These are phyloP conservation scores for Wickerhamiella nectarea DNA, from an alignment of 805 yeast species.

Conservation along the genomic window DNA sequence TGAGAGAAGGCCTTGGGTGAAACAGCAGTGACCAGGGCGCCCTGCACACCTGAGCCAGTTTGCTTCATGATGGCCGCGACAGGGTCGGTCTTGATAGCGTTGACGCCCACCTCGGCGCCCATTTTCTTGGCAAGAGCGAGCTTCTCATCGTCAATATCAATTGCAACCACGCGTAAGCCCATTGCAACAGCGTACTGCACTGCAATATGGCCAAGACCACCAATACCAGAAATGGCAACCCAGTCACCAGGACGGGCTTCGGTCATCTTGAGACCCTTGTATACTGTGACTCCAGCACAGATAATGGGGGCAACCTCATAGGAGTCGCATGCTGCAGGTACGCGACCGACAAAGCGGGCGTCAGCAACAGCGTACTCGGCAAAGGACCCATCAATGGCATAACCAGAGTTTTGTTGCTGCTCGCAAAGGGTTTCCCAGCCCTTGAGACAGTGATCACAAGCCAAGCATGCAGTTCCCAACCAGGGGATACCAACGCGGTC, in stretches of 20 bases:
- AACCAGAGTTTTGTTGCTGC: slow-evolving; percentile 61
- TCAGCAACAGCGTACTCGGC: slow-evolving; percentile 85
- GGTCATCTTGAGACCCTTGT: slow-evolving; percentile 79
- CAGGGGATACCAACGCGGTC: slow-evolving; percentile 77
- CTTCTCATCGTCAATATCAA: slow-evolving; percentile 59
- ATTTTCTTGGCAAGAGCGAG: slow-evolving; percentile 38
- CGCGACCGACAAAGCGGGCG: slow-evolving; percentile 72
- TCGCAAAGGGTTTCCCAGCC: slow-evolving; percentile 58
- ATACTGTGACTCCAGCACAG: slow-evolving; percentile 86
- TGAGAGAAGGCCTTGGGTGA: slow-evolving; percentile 53
- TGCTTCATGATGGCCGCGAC: slow-evolving; percentile 37
- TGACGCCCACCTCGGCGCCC: slow-evolving; percentile 53
- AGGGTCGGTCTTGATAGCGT: slow-evolving; percentile 44
- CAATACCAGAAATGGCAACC: slow-evolving; percentile 69
- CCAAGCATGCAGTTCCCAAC: slow-evolving; percentile 64
- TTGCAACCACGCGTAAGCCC: slow-evolving; percentile 60
- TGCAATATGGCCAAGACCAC: slow-evolving; percentile 64
- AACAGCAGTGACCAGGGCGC: slow-evolving; percentile 61
- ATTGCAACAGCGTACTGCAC: slow-evolving; percentile 64
- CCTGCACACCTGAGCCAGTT: slow-evolving; percentile 67
- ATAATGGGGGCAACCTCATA: slow-evolving; percentile 69
- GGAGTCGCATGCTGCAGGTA: slow-evolving; percentile 61
- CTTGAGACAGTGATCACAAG: slow-evolving; percentile 63
- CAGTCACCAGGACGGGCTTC: slow-evolving; percentile 55
- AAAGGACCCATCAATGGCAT: slow-evolving; percentile 83